phyloP scores from a whole-genome alignment of 257 asterid genomes.

The Jaltomata sinuosa region DNA sequence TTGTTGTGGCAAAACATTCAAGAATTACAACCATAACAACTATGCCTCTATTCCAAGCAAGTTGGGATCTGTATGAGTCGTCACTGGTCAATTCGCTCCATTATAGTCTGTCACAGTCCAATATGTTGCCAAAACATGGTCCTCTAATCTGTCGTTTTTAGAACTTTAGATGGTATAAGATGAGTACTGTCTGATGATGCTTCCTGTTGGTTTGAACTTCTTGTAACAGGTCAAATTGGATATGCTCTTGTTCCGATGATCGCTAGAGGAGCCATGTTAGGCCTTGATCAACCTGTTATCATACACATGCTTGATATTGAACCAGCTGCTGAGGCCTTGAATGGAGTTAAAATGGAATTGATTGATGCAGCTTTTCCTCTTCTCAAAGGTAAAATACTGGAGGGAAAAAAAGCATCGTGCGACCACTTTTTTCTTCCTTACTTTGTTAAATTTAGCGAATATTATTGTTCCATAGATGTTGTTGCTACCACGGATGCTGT shows the following conservation, averaged over 20 bases:
- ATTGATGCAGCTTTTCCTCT: constrained; percentile 85
- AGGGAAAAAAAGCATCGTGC: not conserved
- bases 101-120: not conserved
- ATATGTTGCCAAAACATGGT: not conserved
- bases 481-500: constrained; percentile 58
- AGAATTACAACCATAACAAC: not conserved
- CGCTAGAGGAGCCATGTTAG: constrained; percentile 74
- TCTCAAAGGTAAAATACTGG: constrained; percentile 39
- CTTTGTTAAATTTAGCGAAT: not conserved
- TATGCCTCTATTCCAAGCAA: not conserved
- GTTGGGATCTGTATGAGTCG: not conserved
- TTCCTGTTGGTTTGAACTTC: not conserved
- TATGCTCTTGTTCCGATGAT: constrained; percentile 84
- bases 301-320: constrained; percentile 79
- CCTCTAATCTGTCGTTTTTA: not conserved
- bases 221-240: constrained; percentile 68
- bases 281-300: constrained; percentile 66
- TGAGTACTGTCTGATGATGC: not conserved
- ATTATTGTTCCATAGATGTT: constrained; percentile 27
- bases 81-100: not conserved
- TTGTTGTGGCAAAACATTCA: not conserved
- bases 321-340: constrained; percentile 40
- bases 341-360: constrained; percentile 66
- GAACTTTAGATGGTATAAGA: not conserved
- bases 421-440: not conserved